Conservation (phyloP, 1,284 basidiomycete species). For the Naganishia albida region DNA sequence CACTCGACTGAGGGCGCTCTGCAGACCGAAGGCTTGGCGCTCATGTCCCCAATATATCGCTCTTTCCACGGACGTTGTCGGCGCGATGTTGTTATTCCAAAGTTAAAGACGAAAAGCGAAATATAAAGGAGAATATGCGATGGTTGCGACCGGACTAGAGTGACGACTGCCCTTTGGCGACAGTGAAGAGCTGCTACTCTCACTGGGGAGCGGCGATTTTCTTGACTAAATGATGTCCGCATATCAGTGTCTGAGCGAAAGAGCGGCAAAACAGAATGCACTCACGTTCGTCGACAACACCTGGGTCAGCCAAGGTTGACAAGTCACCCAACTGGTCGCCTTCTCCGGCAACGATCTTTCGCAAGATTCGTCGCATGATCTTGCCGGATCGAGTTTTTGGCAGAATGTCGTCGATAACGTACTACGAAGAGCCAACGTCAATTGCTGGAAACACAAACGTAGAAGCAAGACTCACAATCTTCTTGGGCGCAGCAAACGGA, state of each 20-base stretch:
- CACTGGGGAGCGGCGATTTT: conserved; percentile 34
- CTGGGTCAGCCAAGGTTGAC: conserved; percentile 82
- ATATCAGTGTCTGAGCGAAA: not conserved
- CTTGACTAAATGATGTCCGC: conserved; percentile 34
- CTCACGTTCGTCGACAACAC: conserved; percentile 79
- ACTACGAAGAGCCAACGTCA: conserved; percentile 42
- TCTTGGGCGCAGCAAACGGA: conserved; percentile 93
- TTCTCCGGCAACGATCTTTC: conserved; percentile 90
- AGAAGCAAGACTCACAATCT: conserved; percentile 58
- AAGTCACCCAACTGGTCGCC: conserved; percentile 91
- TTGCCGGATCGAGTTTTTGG: conserved; percentile 98
- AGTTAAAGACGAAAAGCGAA: conserved; percentile 14
- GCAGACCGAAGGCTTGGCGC: not conserved
- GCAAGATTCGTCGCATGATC: conserved; percentile 89
- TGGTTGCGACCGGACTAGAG: not conserved
- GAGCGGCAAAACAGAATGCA: conserved; percentile 34
- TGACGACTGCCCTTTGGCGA: not conserved
- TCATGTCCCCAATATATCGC: not conserved
- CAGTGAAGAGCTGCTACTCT: not conserved
- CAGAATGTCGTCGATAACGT: conserved; percentile 73
- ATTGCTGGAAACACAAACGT: not conserved
- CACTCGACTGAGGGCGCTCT: not conserved
- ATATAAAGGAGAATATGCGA: not conserved
- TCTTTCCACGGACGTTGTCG: not conserved
- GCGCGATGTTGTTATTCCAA: not conserved